phyloP scores from a whole-genome alignment of 495 filamentous ascomycete genomes.

The Annulohypoxylon stygium region DNA sequence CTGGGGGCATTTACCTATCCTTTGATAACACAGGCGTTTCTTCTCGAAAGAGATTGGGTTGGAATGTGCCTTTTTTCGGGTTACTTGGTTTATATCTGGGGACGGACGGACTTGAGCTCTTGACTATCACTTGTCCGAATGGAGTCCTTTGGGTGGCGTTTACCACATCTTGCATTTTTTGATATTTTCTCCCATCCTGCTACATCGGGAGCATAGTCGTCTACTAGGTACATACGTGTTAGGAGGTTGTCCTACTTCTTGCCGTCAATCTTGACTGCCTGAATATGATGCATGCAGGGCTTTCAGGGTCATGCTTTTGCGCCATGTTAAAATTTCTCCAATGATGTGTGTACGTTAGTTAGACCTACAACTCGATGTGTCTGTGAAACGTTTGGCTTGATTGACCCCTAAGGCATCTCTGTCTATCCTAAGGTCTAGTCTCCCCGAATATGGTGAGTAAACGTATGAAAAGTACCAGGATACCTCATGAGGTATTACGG shows the following conservation, averaged over 20 bases:
- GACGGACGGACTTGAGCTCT: slow-evolving; percentile 28
- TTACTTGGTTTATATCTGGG: slow-evolving; percentile 22
- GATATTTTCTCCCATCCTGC: slow-evolving; percentile 4
- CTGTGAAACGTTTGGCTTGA: no score
- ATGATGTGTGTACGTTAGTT: neutral
- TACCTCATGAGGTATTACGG: no score
- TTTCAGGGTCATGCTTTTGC: neutral
- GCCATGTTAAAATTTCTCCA: neutral
- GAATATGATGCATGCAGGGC: slow-evolving; percentile 31
- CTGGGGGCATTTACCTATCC: slow-evolving; percentile 28
- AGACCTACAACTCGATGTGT: neutral
- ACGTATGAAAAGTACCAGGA: no score
- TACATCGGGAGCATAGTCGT: slow-evolving; percentile 36
- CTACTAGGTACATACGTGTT: slow-evolving; percentile 34
- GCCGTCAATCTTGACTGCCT: slow-evolving; percentile 16
- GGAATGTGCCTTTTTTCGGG: slow-evolving; percentile 19
- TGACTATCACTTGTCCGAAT: slow-evolving; percentile 28
- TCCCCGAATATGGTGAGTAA: no score
- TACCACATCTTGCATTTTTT: slow-evolving; percentile 38
- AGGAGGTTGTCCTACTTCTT: slow-evolving; percentile 12
- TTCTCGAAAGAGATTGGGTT: slow-evolving; percentile 15
- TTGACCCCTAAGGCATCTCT: neutral
- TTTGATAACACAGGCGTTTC: slow-evolving; percentile 38
- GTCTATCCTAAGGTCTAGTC: no score
- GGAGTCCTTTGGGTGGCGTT: slow-evolving; percentile 42